A percentile compares a stretch with the other conserved stretches of the same genome.
Evolutionary conservation across 2,329 filamentous ascomycete species (phyloP).

Genomic region (Penicillium sp.): DNA sequence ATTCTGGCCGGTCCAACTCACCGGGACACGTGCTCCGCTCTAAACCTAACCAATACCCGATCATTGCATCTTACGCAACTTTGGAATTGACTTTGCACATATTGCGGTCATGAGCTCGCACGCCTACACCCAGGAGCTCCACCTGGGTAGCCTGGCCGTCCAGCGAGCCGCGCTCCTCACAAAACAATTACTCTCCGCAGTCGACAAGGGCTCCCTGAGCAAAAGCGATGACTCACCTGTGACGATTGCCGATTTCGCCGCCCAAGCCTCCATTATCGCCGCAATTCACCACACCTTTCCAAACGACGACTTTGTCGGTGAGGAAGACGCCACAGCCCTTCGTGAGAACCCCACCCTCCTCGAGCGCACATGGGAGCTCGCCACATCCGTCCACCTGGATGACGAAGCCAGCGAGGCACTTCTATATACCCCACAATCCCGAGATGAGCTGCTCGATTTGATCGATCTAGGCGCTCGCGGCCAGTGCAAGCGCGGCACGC

Average conservation of each 20-base stretch:
- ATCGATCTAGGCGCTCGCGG: slow-evolving; percentile 59
- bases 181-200: slow-evolving; percentile 51
- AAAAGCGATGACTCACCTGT: slow-evolving; percentile 62
- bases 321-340: slow-evolving; percentile 58
- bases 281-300: slow-evolving; percentile 57
- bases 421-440: slow-evolving; percentile 45
- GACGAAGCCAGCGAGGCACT: slow-evolving; percentile 32
- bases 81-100: not conserved
- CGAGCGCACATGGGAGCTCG: slow-evolving; percentile 57
- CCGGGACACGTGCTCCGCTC: not conserved
- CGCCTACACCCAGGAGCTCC: slow-evolving; percentile 37
- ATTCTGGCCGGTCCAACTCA: not conserved
- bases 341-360: slow-evolving; percentile 50
- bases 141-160: slow-evolving; percentile 47
- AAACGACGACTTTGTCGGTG: slow-evolving; percentile 59
- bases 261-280: slow-evolving; percentile 61
- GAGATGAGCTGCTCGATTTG: slow-evolving; percentile 59
- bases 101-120: slow-evolving; percentile 25
- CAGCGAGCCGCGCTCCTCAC: slow-evolving; percentile 59
- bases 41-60: not conserved
- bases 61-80: not conserved
- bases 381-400: slow-evolving; percentile 39
- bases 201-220: slow-evolving; percentile 53
- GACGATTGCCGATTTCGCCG: slow-evolving; percentile 64
- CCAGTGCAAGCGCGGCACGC: slow-evolving; percentile 37